Base-by-base conservation (phyloP, 495 filamentous ascomycete genomes). In the Penicillium nucicola region DNA sequence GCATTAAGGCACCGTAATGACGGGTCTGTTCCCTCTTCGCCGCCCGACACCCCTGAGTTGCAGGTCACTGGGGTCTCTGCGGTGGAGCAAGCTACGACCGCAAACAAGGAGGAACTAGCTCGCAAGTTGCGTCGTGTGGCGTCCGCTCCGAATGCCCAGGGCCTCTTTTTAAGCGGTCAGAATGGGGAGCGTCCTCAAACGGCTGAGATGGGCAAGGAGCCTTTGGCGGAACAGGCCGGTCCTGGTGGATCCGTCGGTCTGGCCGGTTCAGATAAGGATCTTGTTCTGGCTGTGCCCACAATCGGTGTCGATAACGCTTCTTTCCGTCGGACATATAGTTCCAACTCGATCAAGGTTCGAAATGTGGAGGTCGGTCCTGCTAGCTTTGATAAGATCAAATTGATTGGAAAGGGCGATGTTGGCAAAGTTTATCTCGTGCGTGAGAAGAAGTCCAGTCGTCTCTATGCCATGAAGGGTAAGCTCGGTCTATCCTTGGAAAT, bases 331-430 rank as follows among this genome's bases (percentile, higher is more conserved):
- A 98, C 93, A 3, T 98, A 98, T 68, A 97, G 93, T 70, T 96
- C 93, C 47, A 98, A 97, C 62, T 97, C 93, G 34, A 98, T 98
- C 75, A 97, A 97, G 68, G 88, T 98, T 50, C 83, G 92, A 57
- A 88, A 96, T 67, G 93, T 98, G 42, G 93, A 98, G 71, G 93
- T 98, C 30, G 89, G 92, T 0, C 93, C 93, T 6, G 78, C 85
- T 50, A 98, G 93, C 60, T 98, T 98, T 64, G 93, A 98, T 72
- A 98, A 98, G 83, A 96, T 98, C 71, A 97, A 97, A 64, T 76
- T 98, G 69, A 95, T 98, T 65, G 93, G 93, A 14, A 98, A 98
- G 74, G 93, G 93, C 53, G 93, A 98, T 70, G 93, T 98, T 20
- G 93, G 93, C 25, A 98, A 98, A 73, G 93, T 98, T 17, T 98